Conservation (phyloP, 1,284 basidiomycete species). For the Apiotrichum laibachii region DNA sequence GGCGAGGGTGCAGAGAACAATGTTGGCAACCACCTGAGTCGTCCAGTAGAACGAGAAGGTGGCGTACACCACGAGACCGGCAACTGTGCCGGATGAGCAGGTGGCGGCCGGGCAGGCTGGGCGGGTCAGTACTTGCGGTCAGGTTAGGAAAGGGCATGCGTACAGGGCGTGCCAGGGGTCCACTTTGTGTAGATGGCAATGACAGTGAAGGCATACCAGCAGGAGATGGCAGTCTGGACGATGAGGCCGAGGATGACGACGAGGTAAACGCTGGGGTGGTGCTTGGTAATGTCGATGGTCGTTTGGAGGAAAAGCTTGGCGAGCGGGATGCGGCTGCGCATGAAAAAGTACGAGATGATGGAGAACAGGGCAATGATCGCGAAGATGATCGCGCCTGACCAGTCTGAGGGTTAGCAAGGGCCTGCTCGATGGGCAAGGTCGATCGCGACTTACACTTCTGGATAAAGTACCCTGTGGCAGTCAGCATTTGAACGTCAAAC, state of each 20-base stretch:
- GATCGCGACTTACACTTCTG: slow-evolving; percentile 55
- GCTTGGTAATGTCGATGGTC: slow-evolving; percentile 73
- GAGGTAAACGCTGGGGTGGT: slow-evolving; percentile 75
- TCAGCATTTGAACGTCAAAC: slow-evolving; percentile 8
- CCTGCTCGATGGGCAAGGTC: not conserved
- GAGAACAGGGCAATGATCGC: slow-evolving; percentile 72
- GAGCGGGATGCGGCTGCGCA: slow-evolving; percentile 65
- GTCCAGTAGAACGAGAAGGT: slow-evolving; percentile 82
- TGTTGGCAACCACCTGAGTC: slow-evolving; percentile 69
- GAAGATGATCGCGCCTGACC: slow-evolving; percentile 63
- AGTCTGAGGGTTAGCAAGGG: slow-evolving; percentile 30
- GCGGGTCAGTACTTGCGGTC: not conserved
- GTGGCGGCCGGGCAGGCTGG: slow-evolving; percentile 49
- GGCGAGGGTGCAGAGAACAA: slow-evolving; percentile 73
- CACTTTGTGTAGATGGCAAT: slow-evolving; percentile 65
- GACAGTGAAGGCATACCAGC: slow-evolving; percentile 54
- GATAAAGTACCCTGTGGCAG: slow-evolving; percentile 64
- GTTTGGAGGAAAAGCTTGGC: slow-evolving; percentile 74
- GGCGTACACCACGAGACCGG: slow-evolving; percentile 71
- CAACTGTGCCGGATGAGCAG: slow-evolving; percentile 59
- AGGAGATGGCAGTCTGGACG: slow-evolving; percentile 66
- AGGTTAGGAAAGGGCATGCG: slow-evolving; percentile 17
- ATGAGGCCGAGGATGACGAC: slow-evolving; percentile 70
- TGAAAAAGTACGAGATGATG: slow-evolving; percentile 63
- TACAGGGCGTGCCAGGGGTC: slow-evolving; percentile 70